phyloP scores from a whole-genome alignment of 208 protist genomes.

The Trypanosoma lewisi region DNA sequence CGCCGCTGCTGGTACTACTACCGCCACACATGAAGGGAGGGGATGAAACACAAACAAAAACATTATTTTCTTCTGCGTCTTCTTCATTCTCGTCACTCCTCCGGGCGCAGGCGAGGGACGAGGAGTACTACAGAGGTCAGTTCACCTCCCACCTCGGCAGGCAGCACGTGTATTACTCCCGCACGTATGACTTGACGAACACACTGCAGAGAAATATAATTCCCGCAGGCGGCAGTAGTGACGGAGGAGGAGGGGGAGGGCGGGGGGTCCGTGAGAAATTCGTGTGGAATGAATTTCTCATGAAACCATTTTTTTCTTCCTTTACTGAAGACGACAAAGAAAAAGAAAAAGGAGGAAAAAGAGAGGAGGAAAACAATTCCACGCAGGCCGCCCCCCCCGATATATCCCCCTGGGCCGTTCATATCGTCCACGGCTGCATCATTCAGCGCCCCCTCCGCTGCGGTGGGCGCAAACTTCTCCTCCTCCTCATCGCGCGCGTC shows the following conservation, averaged over 20 bases:
- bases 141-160: constrained; percentile 63
- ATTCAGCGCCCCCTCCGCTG: constrained; percentile 30
- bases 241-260: no score
- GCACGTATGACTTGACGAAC: constrained; percentile 95
- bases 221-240: constrained; percentile 6
- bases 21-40: no score
- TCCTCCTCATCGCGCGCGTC: constrained; percentile 93
- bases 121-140: constrained; percentile 70
- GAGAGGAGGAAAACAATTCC: neutral
- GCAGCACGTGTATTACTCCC: constrained; percentile 93
- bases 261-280: constrained; percentile 38
- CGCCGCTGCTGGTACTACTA: no score
- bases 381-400: neutral
- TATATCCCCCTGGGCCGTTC: constrained; percentile 24
- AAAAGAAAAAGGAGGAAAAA: neutral
- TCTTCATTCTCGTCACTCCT: constrained; percentile 14
- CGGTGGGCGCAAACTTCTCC: constrained; percentile 17
- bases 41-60: no score
- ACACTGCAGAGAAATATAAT: constrained; percentile 94
- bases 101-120: no score
- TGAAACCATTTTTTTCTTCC: constrained; percentile 53
- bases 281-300: constrained; percentile 86
- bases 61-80: neutral
- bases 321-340: neutral
- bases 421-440: constrained; percentile 29